These are phyloP conservation scores for Alternaria incomplexa DNA, from an alignment of 2,329 filamentous ascomycete species.

Conservation along the genomic window DNA sequence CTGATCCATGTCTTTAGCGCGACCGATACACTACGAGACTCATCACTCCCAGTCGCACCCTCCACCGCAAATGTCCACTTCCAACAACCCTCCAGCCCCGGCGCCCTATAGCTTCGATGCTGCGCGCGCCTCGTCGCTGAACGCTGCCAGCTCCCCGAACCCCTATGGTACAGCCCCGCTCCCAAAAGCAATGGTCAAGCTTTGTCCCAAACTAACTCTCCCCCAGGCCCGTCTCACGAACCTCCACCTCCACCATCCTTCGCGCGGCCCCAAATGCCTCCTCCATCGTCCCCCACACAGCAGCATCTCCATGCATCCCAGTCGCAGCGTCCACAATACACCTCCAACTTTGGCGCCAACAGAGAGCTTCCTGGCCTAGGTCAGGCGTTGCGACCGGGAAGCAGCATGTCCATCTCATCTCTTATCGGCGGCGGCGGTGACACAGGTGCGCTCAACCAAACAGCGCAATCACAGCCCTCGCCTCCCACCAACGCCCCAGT, in stretches of 20 bases:
- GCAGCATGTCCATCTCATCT: constrained; percentile 77
- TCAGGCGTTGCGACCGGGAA: constrained; percentile 62
- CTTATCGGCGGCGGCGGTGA: constrained; percentile 67
- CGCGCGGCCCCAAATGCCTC: constrained; percentile 55
- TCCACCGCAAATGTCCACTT: constrained; percentile 43
- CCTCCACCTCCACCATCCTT: constrained; percentile 52
- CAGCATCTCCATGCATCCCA: constrained; percentile 48
- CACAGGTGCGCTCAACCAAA: constrained; percentile 48
- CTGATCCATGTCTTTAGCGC: constrained; percentile 36
- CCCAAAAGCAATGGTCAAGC: constrained; percentile 11
- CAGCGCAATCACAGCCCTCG: constrained; percentile 56
- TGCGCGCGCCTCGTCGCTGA: constrained; percentile 52
- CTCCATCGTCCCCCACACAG: constrained; percentile 56
- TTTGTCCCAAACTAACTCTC: constrained; percentile 33
- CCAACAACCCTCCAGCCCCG: constrained; percentile 38
- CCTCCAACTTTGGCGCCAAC: constrained; percentile 50
- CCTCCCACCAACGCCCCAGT: constrained; percentile 50
- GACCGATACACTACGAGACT: constrained; percentile 31
- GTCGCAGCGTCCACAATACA: constrained; percentile 53
- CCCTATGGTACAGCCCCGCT: constrained; percentile 42
- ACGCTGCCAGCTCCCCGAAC: constrained; percentile 43
- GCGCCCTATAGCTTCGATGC: constrained; percentile 53
- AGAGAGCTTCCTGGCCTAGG: constrained; percentile 63
- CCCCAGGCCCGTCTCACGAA: constrained; percentile 44
- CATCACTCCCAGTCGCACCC: constrained; percentile 37